Evolutionary conservation across 2,329 filamentous ascomycete species (phyloP).

Genomic region (Raffaelea deltoideospora): DNA sequence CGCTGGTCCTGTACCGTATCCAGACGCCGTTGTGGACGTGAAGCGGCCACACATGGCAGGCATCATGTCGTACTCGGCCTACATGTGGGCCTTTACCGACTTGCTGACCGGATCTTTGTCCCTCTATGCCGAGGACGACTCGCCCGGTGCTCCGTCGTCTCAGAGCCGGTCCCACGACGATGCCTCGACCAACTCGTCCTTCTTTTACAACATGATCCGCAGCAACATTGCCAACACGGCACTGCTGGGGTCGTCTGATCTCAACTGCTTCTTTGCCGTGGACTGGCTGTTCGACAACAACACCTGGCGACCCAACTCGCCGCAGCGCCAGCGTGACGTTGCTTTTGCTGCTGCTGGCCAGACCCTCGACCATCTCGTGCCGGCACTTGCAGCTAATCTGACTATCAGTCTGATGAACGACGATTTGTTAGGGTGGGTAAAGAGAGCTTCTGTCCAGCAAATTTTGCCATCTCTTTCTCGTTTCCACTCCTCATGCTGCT

Average conservation of each 20-base stretch:
- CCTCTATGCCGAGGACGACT: background rate
- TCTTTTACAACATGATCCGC: background rate
- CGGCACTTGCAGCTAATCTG: background rate
- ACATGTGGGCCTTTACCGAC: background rate
- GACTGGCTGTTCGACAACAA: constrained; percentile 1
- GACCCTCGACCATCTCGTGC: background rate
- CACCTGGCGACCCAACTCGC: background rate
- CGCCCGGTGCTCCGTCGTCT: background rate
- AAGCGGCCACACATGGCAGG: background rate
- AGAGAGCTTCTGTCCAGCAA: no score
- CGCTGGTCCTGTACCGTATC: background rate
- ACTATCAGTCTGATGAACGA: constrained; percentile 1
- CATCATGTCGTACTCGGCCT: background rate
- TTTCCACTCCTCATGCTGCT: no score
- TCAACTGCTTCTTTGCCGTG: constrained; percentile 1
- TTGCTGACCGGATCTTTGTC: background rate
- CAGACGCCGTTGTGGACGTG: background rate
- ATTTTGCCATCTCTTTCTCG: no score
- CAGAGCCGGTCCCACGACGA: no score
- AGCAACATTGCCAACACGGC: constrained; percentile 1
- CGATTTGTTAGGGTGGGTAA: background rate
- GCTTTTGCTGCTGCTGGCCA: background rate
- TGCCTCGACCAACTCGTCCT: no score
- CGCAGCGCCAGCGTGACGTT: constrained; percentile 1
- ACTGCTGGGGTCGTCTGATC: constrained; percentile 1